Conservation (phyloP, 2,329 filamentous ascomycete species). For the Aspergillus hortae region DNA sequence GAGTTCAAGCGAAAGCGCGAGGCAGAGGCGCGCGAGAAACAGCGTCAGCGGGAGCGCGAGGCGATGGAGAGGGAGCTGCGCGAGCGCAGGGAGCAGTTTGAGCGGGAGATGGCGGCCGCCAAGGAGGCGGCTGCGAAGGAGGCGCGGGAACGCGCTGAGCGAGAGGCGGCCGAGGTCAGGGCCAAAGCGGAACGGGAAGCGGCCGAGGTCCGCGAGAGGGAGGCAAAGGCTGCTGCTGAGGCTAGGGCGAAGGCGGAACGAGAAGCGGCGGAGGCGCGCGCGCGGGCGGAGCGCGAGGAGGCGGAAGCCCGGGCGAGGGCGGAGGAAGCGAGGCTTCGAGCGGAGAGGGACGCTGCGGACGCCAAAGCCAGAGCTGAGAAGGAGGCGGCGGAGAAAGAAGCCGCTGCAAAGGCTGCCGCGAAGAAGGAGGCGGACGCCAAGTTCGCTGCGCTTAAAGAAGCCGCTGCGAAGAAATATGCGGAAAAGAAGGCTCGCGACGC, state of each 20-base stretch:
- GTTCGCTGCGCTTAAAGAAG: slow-evolving; percentile 37
- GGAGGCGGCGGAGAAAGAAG: slow-evolving; percentile 66
- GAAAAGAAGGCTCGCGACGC: slow-evolving; percentile 36
- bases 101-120: slow-evolving; percentile 34
- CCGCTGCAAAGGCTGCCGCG: slow-evolving; percentile 32
- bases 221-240: slow-evolving; percentile 20
- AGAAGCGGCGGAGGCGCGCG: slow-evolving; percentile 14
- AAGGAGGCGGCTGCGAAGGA: slow-evolving; percentile 21
- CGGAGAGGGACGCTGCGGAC: slow-evolving; percentile 25
- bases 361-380: slow-evolving; percentile 34
- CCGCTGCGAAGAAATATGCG: slow-evolving; percentile 36
- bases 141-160: slow-evolving; percentile 27
- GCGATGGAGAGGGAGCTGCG: slow-evolving; percentile 38
- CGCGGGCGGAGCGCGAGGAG: slow-evolving; percentile 19
- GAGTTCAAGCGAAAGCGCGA: slow-evolving; percentile 35
- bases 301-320: slow-evolving; percentile 21
- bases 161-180: slow-evolving; percentile 33
- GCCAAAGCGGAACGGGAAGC: slow-evolving; percentile 31
- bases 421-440: slow-evolving; percentile 38
- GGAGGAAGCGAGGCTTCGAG: neutral
- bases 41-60: slow-evolving; percentile 38
- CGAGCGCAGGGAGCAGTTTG: slow-evolving; percentile 39
- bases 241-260: slow-evolving; percentile 13
- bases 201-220: slow-evolving; percentile 22
- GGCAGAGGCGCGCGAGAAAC: slow-evolving; percentile 35